Evolutionary conservation across 306 rosid genomes (phyloP).

Genomic region (Fagus crenata): DNA sequence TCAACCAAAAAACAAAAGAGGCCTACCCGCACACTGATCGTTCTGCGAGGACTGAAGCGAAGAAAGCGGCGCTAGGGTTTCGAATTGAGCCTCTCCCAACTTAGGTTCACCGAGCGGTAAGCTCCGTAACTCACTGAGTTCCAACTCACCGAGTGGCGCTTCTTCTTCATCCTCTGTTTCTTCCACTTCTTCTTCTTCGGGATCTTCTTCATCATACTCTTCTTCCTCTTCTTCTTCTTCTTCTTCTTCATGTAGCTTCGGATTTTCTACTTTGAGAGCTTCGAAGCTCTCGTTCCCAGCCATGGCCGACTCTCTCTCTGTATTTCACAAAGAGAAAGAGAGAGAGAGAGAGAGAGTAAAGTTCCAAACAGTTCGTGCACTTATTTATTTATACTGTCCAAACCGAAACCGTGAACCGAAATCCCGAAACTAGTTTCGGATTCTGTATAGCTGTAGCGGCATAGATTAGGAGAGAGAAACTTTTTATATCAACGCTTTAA

Average conservation of each 20-base stretch:
- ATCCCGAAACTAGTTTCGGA: conserved; percentile 29
- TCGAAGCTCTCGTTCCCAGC: conserved; percentile 43
- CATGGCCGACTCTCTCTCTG: conserved; percentile 48
- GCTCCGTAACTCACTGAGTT: conserved; percentile 26
- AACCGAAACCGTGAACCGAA: conserved; percentile 24
- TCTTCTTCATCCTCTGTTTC: conserved; percentile 24
- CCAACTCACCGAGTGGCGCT: conserved; percentile 26
- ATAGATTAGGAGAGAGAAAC: conserved; percentile 32
- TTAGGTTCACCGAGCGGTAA: conserved; percentile 10
- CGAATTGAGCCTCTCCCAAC: conserved; percentile 26
- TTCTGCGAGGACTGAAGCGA: conserved; percentile 29
- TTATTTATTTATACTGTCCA: conserved; percentile 34
- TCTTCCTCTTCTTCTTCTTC: conserved; percentile 27
- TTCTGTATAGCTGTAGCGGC: conserved; percentile 36
- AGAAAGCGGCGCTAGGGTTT: conserved; percentile 65
- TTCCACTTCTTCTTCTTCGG: conserved; percentile 8
- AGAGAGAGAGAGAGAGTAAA: conserved; percentile 30
- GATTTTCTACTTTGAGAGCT: conserved; percentile 31
- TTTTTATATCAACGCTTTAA: conserved; percentile 16
- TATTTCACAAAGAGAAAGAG: no score
- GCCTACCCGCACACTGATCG: conserved; percentile 46
- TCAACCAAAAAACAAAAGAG: conserved; percentile 9
- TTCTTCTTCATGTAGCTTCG: conserved; percentile 20
- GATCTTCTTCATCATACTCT: conserved; percentile 8
- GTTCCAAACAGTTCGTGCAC: conserved; percentile 31